These are phyloP conservation scores for Toxicodendron radicans DNA, from an alignment of 345 rosid species.

Conservation along the genomic window DNA sequence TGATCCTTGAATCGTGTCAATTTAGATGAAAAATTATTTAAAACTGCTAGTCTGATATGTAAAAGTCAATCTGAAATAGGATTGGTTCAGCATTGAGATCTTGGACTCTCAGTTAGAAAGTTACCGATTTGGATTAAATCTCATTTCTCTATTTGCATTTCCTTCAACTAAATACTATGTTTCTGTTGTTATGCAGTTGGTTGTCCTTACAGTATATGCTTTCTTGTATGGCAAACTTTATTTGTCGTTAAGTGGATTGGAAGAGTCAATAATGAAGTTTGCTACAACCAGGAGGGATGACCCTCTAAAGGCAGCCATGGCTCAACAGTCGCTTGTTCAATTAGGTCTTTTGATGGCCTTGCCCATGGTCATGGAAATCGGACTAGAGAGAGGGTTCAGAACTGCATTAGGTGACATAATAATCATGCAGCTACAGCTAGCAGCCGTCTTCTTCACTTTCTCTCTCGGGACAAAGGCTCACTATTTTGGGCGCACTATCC, in stretches of 20 bases:
- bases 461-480: constrained; percentile 93
- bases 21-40: not conserved
- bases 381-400: constrained; percentile 93
- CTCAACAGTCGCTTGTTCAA: constrained; percentile 88
- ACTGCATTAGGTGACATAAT: constrained; percentile 77
- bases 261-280: constrained; percentile 65
- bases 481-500: constrained; percentile 88
- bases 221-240: constrained; percentile 91
- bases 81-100: not conserved
- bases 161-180: constrained; percentile 8
- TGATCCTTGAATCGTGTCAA: not conserved
- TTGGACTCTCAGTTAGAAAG: constrained; percentile 4
- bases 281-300: constrained; percentile 68
- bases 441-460: constrained; percentile 91
- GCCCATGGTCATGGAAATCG: constrained; percentile 99
- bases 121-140: not conserved
- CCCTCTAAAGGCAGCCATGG: constrained; percentile 86
- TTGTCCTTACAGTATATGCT: constrained; percentile 66
- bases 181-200: constrained; percentile 51
- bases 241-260: constrained; percentile 86
- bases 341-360: constrained; percentile 77
- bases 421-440: constrained; percentile 97
- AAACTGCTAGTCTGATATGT: not conserved
- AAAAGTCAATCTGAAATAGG: not conserved
- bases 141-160: not conserved